Evolutionary conservation across 768 basidiomycete species (phyloP), one percentile per base, ranked within the genome.

Genomic region (Mycena galopus): DNA sequence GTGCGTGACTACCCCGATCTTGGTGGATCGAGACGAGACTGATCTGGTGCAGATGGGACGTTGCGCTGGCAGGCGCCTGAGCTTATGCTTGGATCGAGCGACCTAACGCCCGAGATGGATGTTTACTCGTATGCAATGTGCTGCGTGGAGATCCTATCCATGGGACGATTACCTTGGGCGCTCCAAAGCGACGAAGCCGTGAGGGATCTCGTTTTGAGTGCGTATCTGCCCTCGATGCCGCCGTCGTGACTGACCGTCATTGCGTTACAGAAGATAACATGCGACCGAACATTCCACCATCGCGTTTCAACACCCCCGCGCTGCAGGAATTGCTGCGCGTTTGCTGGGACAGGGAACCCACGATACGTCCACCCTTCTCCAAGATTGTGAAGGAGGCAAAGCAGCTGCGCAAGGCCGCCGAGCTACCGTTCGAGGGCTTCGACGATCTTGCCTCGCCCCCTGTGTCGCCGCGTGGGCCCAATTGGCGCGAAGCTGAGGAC

Each of bases 1-100:
- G 90, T 91, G 74, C 61, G 87, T 84, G 23, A n/a, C 11, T 37
- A 30, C 70, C 32, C 59, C 29, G 19, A 59, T 42, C 50, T 50
- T 63, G 25, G 58, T 44, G 56, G n/a, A 21, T 57, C 73, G 27
- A 39, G 19, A 55, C 73, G 27, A 39, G 9, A 25, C 25, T 62
- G 14, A 64, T 76, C 37, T 37, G 1, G 19, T 57, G 0, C 30
- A 91, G 90, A 86, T 76, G 95, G 91, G 2, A 91, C 90, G 0
- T 78, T 92, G 58, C 85, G 92, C 37, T 95, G 93, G 93, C 89
- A 89, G 75, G 89, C 91, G 7, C 93, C 93, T 0, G 92, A 94
- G 77, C 81, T 93, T 37, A 83, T 93, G 80, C 78, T 79, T 30
- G 91, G 89, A 1, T 76, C 81, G 5, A 81, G 82, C 19, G 78